phyloP scores from a whole-genome alignment of 768 basidiomycete species.

The Agrocybe praecox region DNA sequence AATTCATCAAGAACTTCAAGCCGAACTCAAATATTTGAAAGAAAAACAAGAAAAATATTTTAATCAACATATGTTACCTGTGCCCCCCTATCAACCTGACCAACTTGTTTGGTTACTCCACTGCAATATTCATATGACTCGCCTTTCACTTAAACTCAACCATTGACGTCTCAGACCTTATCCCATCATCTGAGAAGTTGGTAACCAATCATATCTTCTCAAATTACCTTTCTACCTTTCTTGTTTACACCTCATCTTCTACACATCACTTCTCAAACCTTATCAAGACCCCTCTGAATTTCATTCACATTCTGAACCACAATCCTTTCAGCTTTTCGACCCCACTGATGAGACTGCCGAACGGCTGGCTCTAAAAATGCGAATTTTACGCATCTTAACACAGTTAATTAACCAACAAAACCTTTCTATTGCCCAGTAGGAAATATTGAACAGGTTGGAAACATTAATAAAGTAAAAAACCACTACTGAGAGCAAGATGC shows the following conservation, averaged over 20 bases:
- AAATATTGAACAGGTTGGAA: too few relatives aligned
- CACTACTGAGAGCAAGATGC: too few relatives aligned
- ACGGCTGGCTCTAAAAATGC: too few relatives aligned
- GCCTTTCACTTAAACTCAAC: constrained; percentile 41
- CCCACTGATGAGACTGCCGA: too few relatives aligned
- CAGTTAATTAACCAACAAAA: too few relatives aligned
- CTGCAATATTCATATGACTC: constrained; percentile 38
- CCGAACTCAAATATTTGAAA: constrained; percentile 31
- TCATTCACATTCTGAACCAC: constrained; percentile 24
- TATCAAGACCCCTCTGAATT: constrained; percentile 33
- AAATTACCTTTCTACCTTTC: constrained; percentile 31
- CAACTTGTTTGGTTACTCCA: constrained; percentile 38
- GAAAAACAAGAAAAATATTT: constrained; percentile 26
- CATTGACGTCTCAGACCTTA: constrained; percentile 25
- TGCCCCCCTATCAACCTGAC: constrained; percentile 29
- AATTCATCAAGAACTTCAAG: constrained; percentile 34
- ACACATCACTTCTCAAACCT: constrained; percentile 35
- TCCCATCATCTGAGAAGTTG: constrained; percentile 13
- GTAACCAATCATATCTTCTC: constrained; percentile 28
- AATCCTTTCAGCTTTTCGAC: constrained; percentile 22
- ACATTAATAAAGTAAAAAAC: too few relatives aligned
- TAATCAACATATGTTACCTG: constrained; percentile 23
- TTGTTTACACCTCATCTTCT: constrained; percentile 39
- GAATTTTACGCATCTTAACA: too few relatives aligned
- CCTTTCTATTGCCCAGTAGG: too few relatives aligned